These are phyloP conservation scores for Tuber umbilicatum DNA, from an alignment of 495 filamentous ascomycete genomes.

Conservation along the genomic window DNA sequence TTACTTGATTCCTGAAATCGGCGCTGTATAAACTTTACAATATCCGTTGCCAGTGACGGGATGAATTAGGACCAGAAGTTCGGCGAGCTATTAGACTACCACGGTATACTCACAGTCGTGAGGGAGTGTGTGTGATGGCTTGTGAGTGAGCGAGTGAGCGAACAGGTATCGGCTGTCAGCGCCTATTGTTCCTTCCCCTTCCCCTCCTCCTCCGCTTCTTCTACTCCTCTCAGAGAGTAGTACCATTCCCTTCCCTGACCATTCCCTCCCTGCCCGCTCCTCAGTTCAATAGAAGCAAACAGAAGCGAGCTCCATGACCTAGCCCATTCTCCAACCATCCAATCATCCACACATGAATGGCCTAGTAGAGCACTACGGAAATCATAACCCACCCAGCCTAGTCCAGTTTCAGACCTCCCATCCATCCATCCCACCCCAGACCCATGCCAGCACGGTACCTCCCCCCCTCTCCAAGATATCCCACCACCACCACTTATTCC, in stretches of 20 bases:
- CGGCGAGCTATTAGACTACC: not conserved
- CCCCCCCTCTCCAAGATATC: not conserved
- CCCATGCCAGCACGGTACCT: not conserved
- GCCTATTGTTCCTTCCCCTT: not conserved
- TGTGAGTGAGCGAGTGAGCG: not conserved
- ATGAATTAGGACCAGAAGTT: not conserved
- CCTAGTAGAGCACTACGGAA: not conserved
- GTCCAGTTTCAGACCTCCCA: not conserved
- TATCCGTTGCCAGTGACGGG: not conserved
- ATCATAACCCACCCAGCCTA: not conserved
- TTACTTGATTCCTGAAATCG: not conserved
- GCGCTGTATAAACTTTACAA: not conserved
- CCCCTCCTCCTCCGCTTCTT: not conserved
- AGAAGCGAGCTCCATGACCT: constrained; percentile 1
- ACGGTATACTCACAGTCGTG: not conserved
- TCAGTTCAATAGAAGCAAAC: not conserved
- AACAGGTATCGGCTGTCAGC: not conserved
- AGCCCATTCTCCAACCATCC: not conserved
- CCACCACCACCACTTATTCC: not conserved
- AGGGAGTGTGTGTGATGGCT: not conserved
- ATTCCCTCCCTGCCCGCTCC: not conserved
- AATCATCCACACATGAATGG: not conserved
- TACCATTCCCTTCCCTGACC: not conserved
- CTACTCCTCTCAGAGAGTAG: not conserved
- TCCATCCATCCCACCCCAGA: not conserved